These are phyloP conservation scores for Aristolochia fimbriata DNA, from an alignment of 164 flowering plant genomes.

Conservation along the genomic window DNA sequence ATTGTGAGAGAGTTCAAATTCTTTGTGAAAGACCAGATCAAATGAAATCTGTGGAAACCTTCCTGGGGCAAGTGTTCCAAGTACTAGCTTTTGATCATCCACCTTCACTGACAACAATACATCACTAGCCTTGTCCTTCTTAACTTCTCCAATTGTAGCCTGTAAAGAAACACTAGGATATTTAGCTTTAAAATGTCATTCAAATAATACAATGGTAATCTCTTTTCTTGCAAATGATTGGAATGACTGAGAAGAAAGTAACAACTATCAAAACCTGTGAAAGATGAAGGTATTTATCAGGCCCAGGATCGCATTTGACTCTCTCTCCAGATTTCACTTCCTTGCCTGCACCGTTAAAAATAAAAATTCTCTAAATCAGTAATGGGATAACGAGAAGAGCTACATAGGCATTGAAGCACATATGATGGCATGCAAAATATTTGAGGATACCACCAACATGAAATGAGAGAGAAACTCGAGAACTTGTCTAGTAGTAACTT, in stretches of 20 bases:
- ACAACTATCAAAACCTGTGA: slow-evolving; percentile 36
- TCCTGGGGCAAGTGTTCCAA: slow-evolving; percentile 50
- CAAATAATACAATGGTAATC: background rate
- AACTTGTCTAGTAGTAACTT: too few relatives aligned
- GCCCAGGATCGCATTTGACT: slow-evolving; percentile 22
- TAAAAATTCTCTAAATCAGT: background rate
- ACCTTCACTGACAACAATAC: slow-evolving; percentile 33
- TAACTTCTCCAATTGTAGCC: slow-evolving; percentile 67
- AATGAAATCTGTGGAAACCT: slow-evolving; percentile 37
- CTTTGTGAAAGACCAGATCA: slow-evolving; percentile 65
- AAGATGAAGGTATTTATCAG: slow-evolving; percentile 29
- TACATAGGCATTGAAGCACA: too few relatives aligned
- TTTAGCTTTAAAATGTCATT: background rate
- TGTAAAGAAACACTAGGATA: slow-evolving; percentile 7
- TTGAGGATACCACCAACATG: too few relatives aligned
- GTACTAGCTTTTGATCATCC: slow-evolving; percentile 35
- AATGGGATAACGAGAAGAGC: too few relatives aligned
- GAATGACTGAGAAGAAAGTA: too few relatives aligned
- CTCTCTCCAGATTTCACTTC: slow-evolving; percentile 63
- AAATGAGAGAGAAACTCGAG: too few relatives aligned
- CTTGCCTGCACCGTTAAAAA: slow-evolving; percentile 25
- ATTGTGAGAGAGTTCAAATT: slow-evolving; percentile 78
- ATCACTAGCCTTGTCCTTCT: slow-evolving; percentile 42
- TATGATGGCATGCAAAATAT: too few relatives aligned
- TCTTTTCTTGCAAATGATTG: background rate